Base-by-base conservation (phyloP, 169 alveolate species). In the Plasmodium inui region DNA sequence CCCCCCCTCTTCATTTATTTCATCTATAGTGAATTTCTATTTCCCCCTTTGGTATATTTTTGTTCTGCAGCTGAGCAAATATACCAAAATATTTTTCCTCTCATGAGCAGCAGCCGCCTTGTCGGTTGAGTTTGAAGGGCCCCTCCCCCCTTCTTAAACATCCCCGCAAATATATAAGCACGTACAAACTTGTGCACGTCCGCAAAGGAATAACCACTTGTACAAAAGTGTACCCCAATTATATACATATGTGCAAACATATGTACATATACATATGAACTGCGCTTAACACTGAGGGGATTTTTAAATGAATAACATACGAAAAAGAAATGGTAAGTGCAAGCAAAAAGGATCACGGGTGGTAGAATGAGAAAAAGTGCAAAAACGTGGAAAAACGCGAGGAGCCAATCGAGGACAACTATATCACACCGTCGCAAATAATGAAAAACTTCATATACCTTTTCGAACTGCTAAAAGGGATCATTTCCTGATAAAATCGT, bases 311-410 rank as follows among this genome's bases (percentile, higher is more conserved):
- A 89, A 80, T 89, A 89, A 50, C 37, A 78, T 22, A 26, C 22
- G 82, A 57, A 89, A 89, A 78, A 89, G 79, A 89, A 89, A 89
- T 89, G 94, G 94, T 79, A 89, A 89, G 44, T 9, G 79, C 26
- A 19, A 73, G 61, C 17, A 85, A 85, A 85, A 28, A 26, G n/a
- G 44, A 39, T 19, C 44, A 28, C 19, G 19, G 32, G 74, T 39
- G 57, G 39, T 26, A 44, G 70, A 57, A 74, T 22, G 41, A 61
- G 70, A 57, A 32, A 9, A 82, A 12, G 39, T 32, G 32, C n/a
- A 53, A 53, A 55, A 28, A 57, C 17, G 61, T 2, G 26, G 30
- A 41, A 9, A 10, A 72, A 6, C 14, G 22, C 61, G 19, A 17
- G 22, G 61, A 50, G 61, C 61, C 61, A 50, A 50, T 26, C 22